Evolutionary conservation across 257 asterid genomes (phyloP).

Genomic region (Nicotiana knightiana): DNA sequence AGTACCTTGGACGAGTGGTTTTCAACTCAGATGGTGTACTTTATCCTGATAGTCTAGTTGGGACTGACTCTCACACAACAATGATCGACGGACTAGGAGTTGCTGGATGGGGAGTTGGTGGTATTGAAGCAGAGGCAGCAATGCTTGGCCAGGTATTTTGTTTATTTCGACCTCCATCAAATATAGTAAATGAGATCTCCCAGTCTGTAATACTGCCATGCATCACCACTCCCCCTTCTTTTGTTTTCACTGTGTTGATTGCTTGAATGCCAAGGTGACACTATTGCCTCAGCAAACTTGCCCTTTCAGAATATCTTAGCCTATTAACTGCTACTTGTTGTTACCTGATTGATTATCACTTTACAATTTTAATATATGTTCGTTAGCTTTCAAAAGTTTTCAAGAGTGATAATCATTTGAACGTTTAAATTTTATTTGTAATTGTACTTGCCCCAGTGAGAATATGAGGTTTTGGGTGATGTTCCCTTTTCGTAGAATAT

Average conservation of each 20-base stretch:
- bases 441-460: neutral
- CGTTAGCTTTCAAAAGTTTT: neutral
- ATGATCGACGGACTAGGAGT: slow-evolving; percentile 94
- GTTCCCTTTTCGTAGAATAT: neutral
- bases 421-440: neutral
- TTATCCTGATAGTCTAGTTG: slow-evolving; percentile 91
- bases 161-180: neutral
- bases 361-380: neutral
- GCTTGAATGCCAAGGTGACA: neutral
- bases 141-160: slow-evolving; percentile 87
- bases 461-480: neutral
- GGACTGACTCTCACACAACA: slow-evolving; percentile 93
- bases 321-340: neutral
- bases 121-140: slow-evolving; percentile 94
- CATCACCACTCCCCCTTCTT: neutral
- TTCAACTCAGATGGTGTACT: slow-evolving; percentile 72
- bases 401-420: neutral
- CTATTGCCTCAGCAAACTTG: neutral
- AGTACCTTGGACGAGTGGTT: slow-evolving; percentile 91
- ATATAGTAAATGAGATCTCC: neutral
- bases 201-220: neutral
- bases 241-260: neutral
- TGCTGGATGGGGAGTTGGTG: slow-evolving; percentile 99
- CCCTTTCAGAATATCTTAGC: neutral
- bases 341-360: neutral